phyloP scores from a whole-genome alignment of 2,329 filamentous ascomycete genomes.

The Trichophyton verrucosum region DNA sequence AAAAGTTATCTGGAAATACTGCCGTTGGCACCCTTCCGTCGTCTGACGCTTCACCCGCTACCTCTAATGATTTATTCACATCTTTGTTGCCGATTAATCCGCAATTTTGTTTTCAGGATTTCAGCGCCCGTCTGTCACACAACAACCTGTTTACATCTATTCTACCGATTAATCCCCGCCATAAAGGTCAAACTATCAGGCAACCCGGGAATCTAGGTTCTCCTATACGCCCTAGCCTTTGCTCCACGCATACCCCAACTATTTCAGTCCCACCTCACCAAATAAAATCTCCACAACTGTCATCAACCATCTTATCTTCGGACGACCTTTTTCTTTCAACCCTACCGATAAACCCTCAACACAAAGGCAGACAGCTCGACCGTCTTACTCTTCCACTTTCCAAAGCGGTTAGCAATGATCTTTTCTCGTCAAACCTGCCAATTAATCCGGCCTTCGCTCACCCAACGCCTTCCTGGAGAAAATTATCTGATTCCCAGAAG shows the following conservation, averaged over 20 bases:
- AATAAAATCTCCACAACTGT: conserved; percentile 10
- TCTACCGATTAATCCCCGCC: conserved; percentile 2
- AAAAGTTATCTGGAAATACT: neutral
- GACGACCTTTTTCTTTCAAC: conserved; percentile 6
- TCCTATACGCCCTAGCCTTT: neutral
- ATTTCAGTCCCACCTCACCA: conserved; percentile 13
- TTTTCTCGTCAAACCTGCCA: conserved; percentile 7
- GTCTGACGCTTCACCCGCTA: conserved; percentile 13
- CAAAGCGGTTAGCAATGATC: neutral
- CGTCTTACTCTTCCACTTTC: neutral
- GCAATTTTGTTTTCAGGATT: neutral
- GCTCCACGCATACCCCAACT: neutral
- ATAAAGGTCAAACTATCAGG: neutral
- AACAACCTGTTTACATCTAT: conserved; percentile 1
- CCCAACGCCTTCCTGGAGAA: neutral
- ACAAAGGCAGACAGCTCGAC: neutral
- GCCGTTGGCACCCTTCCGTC: neutral
- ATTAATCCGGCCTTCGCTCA: conserved; percentile 4
- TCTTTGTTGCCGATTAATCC: conserved; percentile 3
- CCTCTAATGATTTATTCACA: neutral
- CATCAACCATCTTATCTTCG: conserved; percentile 12
- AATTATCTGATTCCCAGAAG: neutral
- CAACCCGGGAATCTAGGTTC: neutral
- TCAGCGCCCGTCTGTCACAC: neutral
- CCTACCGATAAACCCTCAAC: conserved; percentile 8